Percentiles rank a stretch among this genome's conserved stretches.
These are phyloP conservation scores for Calonectria honghensis DNA, from an alignment of 2,329 filamentous ascomycete species.

Conservation along the genomic window DNA sequence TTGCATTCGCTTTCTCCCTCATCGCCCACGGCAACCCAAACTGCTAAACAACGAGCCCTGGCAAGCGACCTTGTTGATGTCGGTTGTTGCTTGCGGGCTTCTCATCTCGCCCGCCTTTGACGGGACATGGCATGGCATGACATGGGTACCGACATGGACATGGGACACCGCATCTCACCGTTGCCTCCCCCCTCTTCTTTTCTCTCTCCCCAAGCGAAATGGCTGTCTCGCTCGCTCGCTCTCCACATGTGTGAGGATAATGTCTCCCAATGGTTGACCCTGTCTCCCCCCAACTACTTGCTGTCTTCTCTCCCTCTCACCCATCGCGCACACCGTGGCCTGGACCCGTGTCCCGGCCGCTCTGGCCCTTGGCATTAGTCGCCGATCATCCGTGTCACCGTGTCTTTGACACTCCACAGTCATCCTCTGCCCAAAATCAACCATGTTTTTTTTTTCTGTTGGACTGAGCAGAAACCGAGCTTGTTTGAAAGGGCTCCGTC, in stretches of 20 bases:
- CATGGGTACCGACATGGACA: constrained; percentile 24
- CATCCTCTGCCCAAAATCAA: background rate
- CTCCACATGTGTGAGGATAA: constrained; percentile 26
- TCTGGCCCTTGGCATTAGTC: constrained; percentile 50
- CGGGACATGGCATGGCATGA: constrained; percentile 21
- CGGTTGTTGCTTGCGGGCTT: constrained; percentile 20
- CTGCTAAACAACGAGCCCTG: constrained; percentile 5
- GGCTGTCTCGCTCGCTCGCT: constrained; percentile 24
- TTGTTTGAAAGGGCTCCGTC: background rate
- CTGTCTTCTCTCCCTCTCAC: constrained; percentile 33
- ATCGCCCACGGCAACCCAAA: constrained; percentile 39
- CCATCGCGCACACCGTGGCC: constrained; percentile 34
- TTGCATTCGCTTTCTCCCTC: constrained; percentile 3
- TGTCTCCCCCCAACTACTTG: constrained; percentile 36
- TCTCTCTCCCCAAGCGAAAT: constrained; percentile 26
- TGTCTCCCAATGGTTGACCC: constrained; percentile 28
- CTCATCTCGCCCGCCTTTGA: constrained; percentile 23
- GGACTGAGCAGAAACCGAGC: background rate
- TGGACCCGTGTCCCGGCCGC: constrained; percentile 45
- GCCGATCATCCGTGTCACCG: constrained; percentile 47
- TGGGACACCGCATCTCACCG: constrained; percentile 27
- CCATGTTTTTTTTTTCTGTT: background rate
- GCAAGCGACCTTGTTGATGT: background rate
- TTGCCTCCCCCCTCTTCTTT: constrained; percentile 28
- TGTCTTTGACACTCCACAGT: constrained; percentile 16